Evolutionary conservation across 306 rosid genomes (phyloP).

Genomic region (Mimosa bimucronata): DNA sequence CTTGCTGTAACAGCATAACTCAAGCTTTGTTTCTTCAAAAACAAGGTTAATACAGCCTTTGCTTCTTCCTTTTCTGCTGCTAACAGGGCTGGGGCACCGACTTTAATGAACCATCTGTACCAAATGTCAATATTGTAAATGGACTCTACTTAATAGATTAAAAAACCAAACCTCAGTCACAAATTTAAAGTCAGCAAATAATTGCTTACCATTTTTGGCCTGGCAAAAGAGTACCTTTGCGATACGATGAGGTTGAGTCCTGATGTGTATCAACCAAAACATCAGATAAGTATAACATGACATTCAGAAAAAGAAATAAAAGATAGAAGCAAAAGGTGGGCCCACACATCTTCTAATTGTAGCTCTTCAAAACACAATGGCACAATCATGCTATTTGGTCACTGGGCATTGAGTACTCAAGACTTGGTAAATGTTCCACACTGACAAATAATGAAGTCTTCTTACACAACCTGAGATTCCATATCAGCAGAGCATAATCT

Average conservation of each 20-base stretch:
- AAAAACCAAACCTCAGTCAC: constrained; percentile 28
- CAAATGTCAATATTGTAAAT: constrained; percentile 19
- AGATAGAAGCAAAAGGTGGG: neutral
- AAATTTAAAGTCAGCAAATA: constrained; percentile 23
- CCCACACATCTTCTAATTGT: neutral
- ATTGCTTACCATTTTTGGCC: constrained; percentile 66
- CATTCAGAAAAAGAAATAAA: neutral
- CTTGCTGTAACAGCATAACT: constrained; percentile 74
- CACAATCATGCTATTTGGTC: constrained; percentile 1
- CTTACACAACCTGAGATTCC: neutral
- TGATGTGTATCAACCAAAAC: constrained; percentile 37
- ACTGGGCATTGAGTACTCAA: no score
- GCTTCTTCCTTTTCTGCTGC: constrained; percentile 97
- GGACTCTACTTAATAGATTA: constrained; percentile 14
- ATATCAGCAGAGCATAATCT: neutral
- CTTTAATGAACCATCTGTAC: constrained; percentile 56
- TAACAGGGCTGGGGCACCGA: constrained; percentile 63
- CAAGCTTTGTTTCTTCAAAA: constrained; percentile 85
- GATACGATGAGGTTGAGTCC: constrained; percentile 58
- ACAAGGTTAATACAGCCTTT: constrained; percentile 79
- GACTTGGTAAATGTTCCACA: constrained; percentile 27
- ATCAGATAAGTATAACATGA: neutral
- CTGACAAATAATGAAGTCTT: no score
- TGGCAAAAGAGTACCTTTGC: constrained; percentile 57
- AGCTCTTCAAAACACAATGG: neutral